phyloP scores from a whole-genome alignment of 75 land plant genomes.

The Adiantum capillusveneris region DNA sequence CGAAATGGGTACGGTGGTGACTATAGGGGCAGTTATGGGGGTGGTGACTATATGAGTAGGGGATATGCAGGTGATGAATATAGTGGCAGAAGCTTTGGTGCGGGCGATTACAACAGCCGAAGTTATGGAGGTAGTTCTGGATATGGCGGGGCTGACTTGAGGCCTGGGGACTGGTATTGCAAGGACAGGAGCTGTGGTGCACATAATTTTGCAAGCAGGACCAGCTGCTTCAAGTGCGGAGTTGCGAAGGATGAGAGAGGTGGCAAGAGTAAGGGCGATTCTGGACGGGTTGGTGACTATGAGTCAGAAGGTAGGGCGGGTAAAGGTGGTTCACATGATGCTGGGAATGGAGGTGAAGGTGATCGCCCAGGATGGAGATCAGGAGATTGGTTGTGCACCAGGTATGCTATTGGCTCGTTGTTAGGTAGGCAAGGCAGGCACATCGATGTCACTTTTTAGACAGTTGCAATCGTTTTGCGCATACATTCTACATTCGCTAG shows the following conservation, averaged over 20 bases:
- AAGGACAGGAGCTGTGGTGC: constrained; percentile 12
- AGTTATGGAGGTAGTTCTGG: constrained; percentile 11
- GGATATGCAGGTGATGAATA: background rate
- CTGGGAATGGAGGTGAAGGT: constrained; percentile 5
- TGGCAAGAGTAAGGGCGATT: constrained; percentile 10
- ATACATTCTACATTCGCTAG: too few relatives aligned
- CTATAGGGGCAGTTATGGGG: background rate
- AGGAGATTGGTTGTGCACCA: constrained; percentile 23
- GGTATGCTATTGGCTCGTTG: constrained; percentile 3
- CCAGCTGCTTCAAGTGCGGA: constrained; percentile 19
- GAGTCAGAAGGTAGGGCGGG: constrained; percentile 1
- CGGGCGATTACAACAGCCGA: constrained; percentile 1
- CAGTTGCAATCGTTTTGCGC: too few relatives aligned
- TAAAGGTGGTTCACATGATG: background rate
- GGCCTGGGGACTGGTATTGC: constrained; percentile 30
- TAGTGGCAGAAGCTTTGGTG: background rate
- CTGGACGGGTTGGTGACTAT: background rate
- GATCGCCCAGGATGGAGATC: constrained; percentile 18
- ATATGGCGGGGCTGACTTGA: constrained; percentile 5
- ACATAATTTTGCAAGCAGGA: constrained; percentile 25
- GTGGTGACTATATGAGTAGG: constrained; percentile 1
- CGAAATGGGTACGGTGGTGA: background rate
- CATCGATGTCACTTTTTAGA: too few relatives aligned
- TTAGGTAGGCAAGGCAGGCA: too few relatives aligned
- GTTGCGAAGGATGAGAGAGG: constrained; percentile 7